Evolutionary conservation across 495 filamentous ascomycete species (phyloP), one percentile per base, ranked within the genome.

Genomic region (Bombardia bombarda): DNA sequence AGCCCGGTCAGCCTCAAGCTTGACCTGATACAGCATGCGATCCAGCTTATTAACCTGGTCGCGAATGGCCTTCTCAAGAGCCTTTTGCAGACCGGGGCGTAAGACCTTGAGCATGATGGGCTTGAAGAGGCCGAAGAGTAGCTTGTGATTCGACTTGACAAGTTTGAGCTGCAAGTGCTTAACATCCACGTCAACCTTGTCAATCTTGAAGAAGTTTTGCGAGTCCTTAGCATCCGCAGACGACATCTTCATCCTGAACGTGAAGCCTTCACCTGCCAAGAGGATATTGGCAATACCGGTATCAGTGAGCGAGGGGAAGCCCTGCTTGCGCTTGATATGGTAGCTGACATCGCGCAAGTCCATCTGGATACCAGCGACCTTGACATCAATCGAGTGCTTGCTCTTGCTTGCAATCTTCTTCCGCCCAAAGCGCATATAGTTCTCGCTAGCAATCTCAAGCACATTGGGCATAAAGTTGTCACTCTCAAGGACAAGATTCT

Each of bases 381-480:
- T 83, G 33, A 97, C 70, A 72, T 90, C 82, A 31, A 87, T 69
- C 52, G 85, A 82, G 63, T 95, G 87, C 61, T 82, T 80, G 51
- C 77, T 81, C 69, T 79, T 87, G 77, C 74, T 95, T 16, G 62
- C 51, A 18, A 64, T 38, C 60, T 77, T 74, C 82, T 92, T 95
- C 53, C 92, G 87, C 18, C 92, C 93, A 77, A 84, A 96, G 47
- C 86, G 82, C 77, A 88, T 89, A 70, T 94, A 94, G 68, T 96
- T 95, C 66, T 98, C 90, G 58, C 78, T 86, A 35, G 80, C 79
- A 53, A 97, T 78, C 56, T 98, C 93, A 20, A 96, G 65, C 2
- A 94, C 80, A 61, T 98, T 98, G 30, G 92, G 92, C 75, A 92
- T 87, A 51, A 98, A 77, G 66, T 98, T 98, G 67, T 97, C 92